Evolutionary conservation across 371 early-diverging fungal species (phyloP), one percentile per base, ranked within the genome.

Genomic region (Nematocida displodere): DNA sequence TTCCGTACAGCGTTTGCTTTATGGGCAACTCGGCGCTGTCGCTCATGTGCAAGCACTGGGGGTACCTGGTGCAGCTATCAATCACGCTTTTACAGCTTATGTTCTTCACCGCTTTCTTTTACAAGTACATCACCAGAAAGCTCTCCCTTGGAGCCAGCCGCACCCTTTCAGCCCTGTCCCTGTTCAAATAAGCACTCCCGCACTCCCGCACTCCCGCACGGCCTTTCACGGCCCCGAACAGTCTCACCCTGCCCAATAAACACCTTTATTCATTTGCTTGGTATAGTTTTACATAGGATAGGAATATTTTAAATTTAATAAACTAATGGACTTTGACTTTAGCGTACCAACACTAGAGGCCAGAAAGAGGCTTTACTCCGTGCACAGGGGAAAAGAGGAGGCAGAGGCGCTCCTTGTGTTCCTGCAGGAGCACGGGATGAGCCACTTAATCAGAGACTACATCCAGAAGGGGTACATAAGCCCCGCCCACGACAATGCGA

Each of bases 321-420:
- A 39, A 34, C 7, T 53, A 55, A 71, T 71, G 75, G 75, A 71
- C 26, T 71, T 40, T 62, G 61, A 15, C 42, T 61, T 71, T 20
- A 59, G 48, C 39, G 53, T 50, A 31, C 75, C 75, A 46, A 46
- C 75, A 20, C 63, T 71, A 13, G 61, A 58, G 26, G 46, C 39
- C 29, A 58, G 39, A 1, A 37, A 31, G 1, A 58, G 49, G n/a
- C 62, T 61, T 15, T 47, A 58, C 29, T 29, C 17, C 22, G 75
- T 71, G 4, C 15, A 39, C n/a, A 7, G 56, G 0, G 44, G 44
- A 8, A 1, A 17, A 50, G 62, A 24, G 36, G 24, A 47, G 24
- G 5, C 7, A 11, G 17, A 17, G 34, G 63, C 28, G 8, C 44
- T 71, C 5, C 37, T 8, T 1, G 31, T 49, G 34, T 71, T 59